Percentiles rank a stretch among this genome's conserved stretches.
Conservation (phyloP, 129 eudicot genomes). For the Deinandra increscens region DNA sequence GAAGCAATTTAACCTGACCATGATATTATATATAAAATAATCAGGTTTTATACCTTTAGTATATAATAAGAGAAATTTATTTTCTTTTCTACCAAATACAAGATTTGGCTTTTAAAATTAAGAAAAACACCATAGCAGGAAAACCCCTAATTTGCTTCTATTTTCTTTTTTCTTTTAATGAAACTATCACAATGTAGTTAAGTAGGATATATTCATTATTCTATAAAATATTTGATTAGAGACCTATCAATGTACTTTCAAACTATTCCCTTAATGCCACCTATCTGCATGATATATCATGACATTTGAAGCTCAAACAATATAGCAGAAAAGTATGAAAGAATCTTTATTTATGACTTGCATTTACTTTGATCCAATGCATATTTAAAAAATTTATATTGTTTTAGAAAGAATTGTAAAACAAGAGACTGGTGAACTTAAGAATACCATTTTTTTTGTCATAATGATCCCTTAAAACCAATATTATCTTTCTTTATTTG, state of each 20-base stretch:
- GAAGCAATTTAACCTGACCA: not conserved
- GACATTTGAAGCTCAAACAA: constrained; percentile 13
- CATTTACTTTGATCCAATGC: constrained; percentile 17
- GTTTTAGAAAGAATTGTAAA: not conserved
- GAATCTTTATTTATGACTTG: constrained; percentile 6
- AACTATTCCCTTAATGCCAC: too few species aligned
- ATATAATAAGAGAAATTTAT: not conserved
- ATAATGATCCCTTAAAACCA: not conserved
- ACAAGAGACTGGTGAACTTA: not conserved
- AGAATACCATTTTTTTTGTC: not conserved
- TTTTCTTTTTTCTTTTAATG: too few species aligned
- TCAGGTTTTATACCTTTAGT: too few species aligned
- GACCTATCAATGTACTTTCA: too few species aligned
- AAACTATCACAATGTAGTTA: too few species aligned
- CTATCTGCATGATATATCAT: not conserved
- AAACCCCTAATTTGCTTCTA: too few species aligned
- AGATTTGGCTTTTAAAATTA: not conserved
- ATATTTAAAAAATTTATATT: not conserved
- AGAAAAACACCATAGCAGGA: not conserved
- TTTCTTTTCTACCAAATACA: not conserved
- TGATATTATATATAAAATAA: too few species aligned
- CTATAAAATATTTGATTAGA: too few species aligned
- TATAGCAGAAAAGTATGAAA: not conserved
- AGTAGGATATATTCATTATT: too few species aligned
- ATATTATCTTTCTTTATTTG: constrained; percentile 25